Base-by-base conservation (phyloP, 495 filamentous ascomycete genomes). In the Penicillium nucicola region DNA sequence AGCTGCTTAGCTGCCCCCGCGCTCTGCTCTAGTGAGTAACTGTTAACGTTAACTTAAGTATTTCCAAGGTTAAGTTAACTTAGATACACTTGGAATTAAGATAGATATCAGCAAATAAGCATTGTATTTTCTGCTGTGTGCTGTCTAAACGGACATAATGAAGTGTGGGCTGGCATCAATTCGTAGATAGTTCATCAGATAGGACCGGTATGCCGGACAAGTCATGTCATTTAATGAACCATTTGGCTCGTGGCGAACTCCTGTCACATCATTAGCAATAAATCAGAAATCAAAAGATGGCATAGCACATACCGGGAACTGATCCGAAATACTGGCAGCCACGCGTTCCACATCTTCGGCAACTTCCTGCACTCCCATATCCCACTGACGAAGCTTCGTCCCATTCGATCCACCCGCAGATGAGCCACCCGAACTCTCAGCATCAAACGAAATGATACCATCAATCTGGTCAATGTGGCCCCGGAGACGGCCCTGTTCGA, bases 391-490 rank as follows among this genome's bases (percentile, higher is more conserved):
- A 57, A 96, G 77, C 68, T 87, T 64, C 70, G 79, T 17, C 47
- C 66, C 48, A 30, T 55, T 49, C 12, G 83, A 81, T 5, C 79
- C 84, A 13, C 28, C 19, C 13, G 43, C 31, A 1, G 81, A 37
- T 2, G 58, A 50, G 18, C 48, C 84, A n/a, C 83, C 83, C 48
- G 84, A 82, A 14, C 77, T 75, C 32, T 78, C 81, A 2, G 62
- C 57, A 49, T 90, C 86, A 61, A 98, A 98, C 61, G 81, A 88
- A 35, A 98, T 93, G 9, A 92, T 67, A 12, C 87, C 76, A 52
- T 91, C 89, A 61, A 98, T 95, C 74, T 97, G 93, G 69, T 98
- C 95, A 60, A 98, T 97, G 41, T 83, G 83, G 8, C 93, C 93
- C 2, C 80, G 79, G 50, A 98, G 69, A 19, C 93, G 83, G 13